Evolutionary conservation across 202 grass and related monocot species (phyloP).

Genomic region (Setaria viridis): DNA sequence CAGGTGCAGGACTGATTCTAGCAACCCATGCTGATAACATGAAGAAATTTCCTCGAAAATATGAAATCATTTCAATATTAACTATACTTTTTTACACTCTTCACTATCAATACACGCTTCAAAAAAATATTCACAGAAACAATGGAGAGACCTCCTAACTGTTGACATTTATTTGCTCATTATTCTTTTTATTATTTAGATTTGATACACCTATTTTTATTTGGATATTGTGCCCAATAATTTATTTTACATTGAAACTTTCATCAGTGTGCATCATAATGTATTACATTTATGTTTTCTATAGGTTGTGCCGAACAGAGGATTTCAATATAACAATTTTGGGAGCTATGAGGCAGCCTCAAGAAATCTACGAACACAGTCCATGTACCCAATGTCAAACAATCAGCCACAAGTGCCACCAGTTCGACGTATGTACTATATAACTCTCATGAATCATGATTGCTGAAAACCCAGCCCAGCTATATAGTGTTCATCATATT

Average conservation of each 20-base stretch:
- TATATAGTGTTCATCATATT: not conserved
- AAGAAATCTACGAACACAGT: constrained; percentile 43
- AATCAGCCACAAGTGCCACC: constrained; percentile 62
- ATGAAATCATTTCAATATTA: not conserved
- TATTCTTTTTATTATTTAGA: not conserved
- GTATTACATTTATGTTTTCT: constrained; percentile 14
- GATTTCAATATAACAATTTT: constrained; percentile 43
- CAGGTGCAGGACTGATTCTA: constrained; percentile 52
- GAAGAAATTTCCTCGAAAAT: not conserved
- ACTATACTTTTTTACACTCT: not conserved
- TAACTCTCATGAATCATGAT: constrained; percentile 6
- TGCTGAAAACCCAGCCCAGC: too few species aligned
- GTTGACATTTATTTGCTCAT: not conserved
- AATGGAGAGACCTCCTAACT: not conserved
- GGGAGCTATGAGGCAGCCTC: constrained; percentile 54
- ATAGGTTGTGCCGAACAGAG: constrained; percentile 57
- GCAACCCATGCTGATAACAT: not conserved
- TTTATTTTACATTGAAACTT: not conserved
- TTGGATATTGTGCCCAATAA: not conserved
- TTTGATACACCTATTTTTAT: not conserved
- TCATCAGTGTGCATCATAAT: not conserved
- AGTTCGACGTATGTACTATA: constrained; percentile 50
- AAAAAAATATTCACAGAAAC: too few species aligned
- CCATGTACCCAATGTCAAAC: constrained; percentile 41
- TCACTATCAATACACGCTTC: too few species aligned